These are phyloP conservation scores for Lasiodiplodia hormozganensis DNA, from an alignment of 2,329 filamentous ascomycete species.

Conservation along the genomic window DNA sequence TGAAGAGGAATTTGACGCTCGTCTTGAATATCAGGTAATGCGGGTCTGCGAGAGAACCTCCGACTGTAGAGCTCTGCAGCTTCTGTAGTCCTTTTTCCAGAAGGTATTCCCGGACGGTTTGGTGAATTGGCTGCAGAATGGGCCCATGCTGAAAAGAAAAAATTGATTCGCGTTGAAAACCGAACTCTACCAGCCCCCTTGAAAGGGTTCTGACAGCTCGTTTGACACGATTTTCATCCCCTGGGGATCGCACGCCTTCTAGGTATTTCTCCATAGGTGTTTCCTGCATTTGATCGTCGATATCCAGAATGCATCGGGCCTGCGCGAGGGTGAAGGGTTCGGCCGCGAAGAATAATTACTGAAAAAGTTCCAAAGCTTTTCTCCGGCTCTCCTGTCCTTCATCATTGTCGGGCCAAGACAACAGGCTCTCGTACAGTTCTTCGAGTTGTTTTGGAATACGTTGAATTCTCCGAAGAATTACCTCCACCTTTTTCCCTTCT, in stretches of 20 bases:
- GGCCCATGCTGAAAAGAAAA: no score
- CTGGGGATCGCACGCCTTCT: neutral
- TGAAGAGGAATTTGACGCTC: neutral
- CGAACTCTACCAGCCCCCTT: neutral
- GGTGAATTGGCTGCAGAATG: neutral
- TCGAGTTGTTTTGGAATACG: neutral
- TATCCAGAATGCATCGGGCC: neutral
- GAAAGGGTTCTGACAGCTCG: neutral
- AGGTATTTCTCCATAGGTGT: neutral
- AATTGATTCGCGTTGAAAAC: no score
- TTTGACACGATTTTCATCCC: neutral
- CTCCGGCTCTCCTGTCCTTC: neutral
- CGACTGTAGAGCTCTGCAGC: fast-evolving
- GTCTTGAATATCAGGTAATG: neutral
- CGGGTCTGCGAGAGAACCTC: fast-evolving
- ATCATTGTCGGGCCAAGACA: neutral
- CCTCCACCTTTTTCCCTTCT: neutral
- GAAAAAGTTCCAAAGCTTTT: neutral
- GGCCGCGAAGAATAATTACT: neutral
- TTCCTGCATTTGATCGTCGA: neutral
- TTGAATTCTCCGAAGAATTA: neutral
- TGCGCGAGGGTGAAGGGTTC: neutral
- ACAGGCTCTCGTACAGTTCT: neutral
- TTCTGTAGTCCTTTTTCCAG: neutral
- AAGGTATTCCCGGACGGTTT: neutral